Base-by-base conservation (phyloP, 2,329 filamentous ascomycete genomes). In the Fusarium bactridioides region DNA sequence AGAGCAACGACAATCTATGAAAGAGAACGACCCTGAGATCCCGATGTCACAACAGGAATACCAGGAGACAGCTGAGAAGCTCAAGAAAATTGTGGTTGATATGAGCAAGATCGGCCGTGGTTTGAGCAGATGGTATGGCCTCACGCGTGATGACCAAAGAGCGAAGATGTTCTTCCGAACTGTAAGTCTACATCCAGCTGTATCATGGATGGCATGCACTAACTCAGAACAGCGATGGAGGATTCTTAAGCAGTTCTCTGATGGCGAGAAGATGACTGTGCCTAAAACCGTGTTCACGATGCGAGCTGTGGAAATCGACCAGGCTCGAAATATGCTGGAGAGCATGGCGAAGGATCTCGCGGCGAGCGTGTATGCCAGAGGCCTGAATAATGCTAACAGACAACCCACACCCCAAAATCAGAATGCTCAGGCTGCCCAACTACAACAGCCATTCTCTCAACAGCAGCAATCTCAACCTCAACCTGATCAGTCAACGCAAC, bases 281-380 rank as follows among this genome's bases (percentile, higher is more conserved):
- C 78, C 85, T 16, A 88, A 85, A 69, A 82, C 85, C 11, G 79
- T 78, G 5, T 87, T 91, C 50, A 88, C 86, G 29, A 85, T 91
- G 23, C 81, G 79, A n/a, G 77, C 81, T 0, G 74, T 81, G 7
- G 89, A 91, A 56, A 77, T 90, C 27, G 86, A 89, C 33, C 80
- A 84, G 31, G 83, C 84, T 35, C 81, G 82, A 56, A 78, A 75
- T 10, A 81, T 90, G 78, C 75, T 90, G 15, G 83, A 85, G 70
- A 84, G 82, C 57, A 90, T 91, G 83, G 82, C 83, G 3, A 84
- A 84, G 69, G 88, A 90, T 59, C 67, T 83, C 27, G 77, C 79
- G 12, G 77, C 77, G 10, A 83, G 76, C 69, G 79, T 81, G 41
- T 72, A 74, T 19, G 69, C 74, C 7, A 75, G 75, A 27, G 63